Conservation (phyloP, 805 yeast genomes). For the Teunomyces atbi region DNA sequence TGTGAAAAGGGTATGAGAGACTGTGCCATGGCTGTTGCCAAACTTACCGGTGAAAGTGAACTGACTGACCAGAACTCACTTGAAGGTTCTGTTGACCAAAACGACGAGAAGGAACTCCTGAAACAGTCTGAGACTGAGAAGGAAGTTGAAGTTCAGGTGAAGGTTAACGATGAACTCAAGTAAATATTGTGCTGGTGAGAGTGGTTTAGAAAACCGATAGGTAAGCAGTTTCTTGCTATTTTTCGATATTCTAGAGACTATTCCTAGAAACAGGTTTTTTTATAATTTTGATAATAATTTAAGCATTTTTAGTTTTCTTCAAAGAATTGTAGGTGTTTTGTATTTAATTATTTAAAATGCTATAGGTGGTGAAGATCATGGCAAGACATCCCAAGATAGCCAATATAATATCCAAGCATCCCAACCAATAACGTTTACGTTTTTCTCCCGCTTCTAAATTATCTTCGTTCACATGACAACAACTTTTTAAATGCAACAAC, state of each 20-base stretch:
- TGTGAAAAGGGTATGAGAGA: constrained; percentile 30
- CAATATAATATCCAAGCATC: constrained; percentile 47
- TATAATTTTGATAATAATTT: not conserved
- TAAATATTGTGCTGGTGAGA: not conserved
- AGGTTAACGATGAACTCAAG: not conserved
- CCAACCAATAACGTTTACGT: constrained; percentile 36
- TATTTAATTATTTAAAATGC: constrained; percentile 34
- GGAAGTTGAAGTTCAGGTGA: not conserved
- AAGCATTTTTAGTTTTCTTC: not conserved
- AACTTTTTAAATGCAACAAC: constrained; percentile 60
- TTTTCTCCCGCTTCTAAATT: constrained; percentile 13
- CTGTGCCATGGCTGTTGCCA: constrained; percentile 14
- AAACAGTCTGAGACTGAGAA: not conserved
- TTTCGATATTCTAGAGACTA: no score
- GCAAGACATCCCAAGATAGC: constrained; percentile 57
- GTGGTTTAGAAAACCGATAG: no score
- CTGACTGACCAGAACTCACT: not conserved
- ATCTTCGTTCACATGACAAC: constrained; percentile 29
- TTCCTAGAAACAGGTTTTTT: not conserved
- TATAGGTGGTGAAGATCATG: constrained; percentile 67
- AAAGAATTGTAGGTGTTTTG: not conserved
- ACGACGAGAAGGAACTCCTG: not conserved
- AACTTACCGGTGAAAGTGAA: not conserved
- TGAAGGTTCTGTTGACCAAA: not conserved
- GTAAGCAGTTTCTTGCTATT: no score